A percentile compares a stretch with the other conserved stretches of the same genome.
phyloP scores from a whole-genome alignment of 495 filamentous ascomycete species.

The Aspergillus sclerotiicarbonarius region DNA sequence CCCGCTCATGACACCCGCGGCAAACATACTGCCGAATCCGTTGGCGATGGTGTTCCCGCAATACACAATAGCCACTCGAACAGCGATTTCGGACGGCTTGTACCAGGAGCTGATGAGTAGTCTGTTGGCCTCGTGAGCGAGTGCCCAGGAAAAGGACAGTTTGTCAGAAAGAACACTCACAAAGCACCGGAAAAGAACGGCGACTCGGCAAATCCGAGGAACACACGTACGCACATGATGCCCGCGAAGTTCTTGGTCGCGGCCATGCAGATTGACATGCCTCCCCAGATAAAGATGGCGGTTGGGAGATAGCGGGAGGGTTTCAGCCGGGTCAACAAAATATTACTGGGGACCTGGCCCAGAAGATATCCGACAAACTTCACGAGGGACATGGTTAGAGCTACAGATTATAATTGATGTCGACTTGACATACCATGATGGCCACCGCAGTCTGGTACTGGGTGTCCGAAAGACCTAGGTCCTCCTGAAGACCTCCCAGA shows the following conservation, averaged over 20 bases:
- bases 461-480: constrained; percentile 19
- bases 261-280: constrained; percentile 36
- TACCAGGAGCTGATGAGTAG: constrained; percentile 25
- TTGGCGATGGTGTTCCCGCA: constrained; percentile 26
- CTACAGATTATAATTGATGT: too few species aligned
- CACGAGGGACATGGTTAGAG: too few species aligned
- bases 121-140: constrained; percentile 4
- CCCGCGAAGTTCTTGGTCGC: constrained; percentile 40
- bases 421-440: constrained; percentile 16
- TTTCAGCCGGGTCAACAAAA: constrained; percentile 46
- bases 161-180: constrained; percentile 33
- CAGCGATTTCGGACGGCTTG: constrained; percentile 23
- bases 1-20: constrained; percentile 19
- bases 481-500: constrained; percentile 25
- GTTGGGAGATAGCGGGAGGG: constrained; percentile 28
- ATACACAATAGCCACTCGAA: constrained; percentile 23
- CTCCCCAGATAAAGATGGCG: constrained; percentile 32
- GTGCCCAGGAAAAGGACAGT: neutral
- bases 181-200: constrained; percentile 46
- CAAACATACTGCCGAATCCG: constrained; percentile 24
- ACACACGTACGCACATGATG: constrained; percentile 35
- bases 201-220: constrained; percentile 46
- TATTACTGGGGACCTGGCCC: constrained; percentile 56
- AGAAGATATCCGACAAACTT: constrained; percentile 41
- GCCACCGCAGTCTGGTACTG: constrained; percentile 27